Evolutionary conservation across 352 stramenopile species (phyloP).

Genomic region (Saprolegnia diclina): DNA sequence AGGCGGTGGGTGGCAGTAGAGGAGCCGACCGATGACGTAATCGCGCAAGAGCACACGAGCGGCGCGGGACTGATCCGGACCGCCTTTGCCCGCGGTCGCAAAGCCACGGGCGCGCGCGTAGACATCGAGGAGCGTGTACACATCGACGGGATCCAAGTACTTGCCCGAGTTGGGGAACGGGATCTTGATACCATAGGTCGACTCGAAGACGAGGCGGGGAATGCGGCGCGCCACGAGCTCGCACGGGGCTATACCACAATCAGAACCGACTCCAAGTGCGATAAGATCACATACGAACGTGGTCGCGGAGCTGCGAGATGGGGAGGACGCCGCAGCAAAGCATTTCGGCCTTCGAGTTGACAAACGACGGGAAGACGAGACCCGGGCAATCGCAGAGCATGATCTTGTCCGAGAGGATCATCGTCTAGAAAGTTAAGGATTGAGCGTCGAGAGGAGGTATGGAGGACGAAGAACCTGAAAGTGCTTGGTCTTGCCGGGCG

Average conservation of each 20-base stretch:
- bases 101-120: conserved; percentile 25
- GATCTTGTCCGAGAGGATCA: conserved; percentile 94
- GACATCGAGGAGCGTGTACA: conserved; percentile 72
- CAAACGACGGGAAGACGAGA: conserved; percentile 99
- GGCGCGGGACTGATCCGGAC: conserved; percentile 92
- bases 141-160: conserved; percentile 68
- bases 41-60: conserved; percentile 96
- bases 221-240: conserved; percentile 93
- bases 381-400: conserved; percentile 99
- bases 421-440: conserved; percentile 62
- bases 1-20: conserved; percentile 96
- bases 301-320: conserved; percentile 97
- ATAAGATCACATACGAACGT: conserved; percentile 61
- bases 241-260: conserved; percentile 70
- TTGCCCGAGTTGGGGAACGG: conserved; percentile 50
- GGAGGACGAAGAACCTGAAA: conserved; percentile 86
- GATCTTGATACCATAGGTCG: conserved; percentile 95
- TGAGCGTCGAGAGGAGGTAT: conserved; percentile 6
- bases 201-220: conserved; percentile 93
- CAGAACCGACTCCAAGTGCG: conserved; percentile 16
- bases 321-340: conserved; percentile 98
- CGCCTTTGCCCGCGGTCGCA: conserved; percentile 60
- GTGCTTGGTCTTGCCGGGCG: conserved; percentile 99
- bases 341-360: conserved; percentile 98
- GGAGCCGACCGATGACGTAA: conserved; percentile 95